Evolutionary conservation across 441 rosid genomes (phyloP).

Genomic region (Gossypium schwendimanii): DNA sequence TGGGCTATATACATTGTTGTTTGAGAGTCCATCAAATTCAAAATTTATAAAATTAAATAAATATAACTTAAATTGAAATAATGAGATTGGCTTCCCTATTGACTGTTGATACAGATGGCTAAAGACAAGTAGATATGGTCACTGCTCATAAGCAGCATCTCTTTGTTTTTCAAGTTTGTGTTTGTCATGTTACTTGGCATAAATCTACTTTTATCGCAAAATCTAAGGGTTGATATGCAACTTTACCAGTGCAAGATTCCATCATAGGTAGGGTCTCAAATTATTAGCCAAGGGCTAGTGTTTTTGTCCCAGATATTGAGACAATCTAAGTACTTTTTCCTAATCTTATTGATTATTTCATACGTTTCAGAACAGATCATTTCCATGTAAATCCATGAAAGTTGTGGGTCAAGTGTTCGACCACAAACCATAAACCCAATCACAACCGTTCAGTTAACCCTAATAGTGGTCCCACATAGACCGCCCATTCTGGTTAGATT

Average conservation of each 20-base stretch:
- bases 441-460: background rate
- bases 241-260: background rate
- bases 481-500: background rate
- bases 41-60: too few relatives aligned
- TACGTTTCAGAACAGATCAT: background rate
- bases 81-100: too few relatives aligned
- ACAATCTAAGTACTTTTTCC: background rate
- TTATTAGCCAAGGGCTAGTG: background rate
- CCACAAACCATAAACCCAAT: background rate
- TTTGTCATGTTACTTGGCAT: background rate
- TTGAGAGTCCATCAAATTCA: too few relatives aligned
- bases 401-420: background rate
- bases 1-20: too few relatives aligned
- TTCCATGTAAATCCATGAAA: background rate
- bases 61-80: too few relatives aligned
- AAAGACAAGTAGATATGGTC: background rate
- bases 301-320: background rate
- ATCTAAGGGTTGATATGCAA: background rate
- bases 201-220: background rate
- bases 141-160: background rate
- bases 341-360: background rate
- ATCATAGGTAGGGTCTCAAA: background rate
- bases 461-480: background rate
- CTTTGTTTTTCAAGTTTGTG: background rate
- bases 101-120: too few relatives aligned